phyloP scores from a whole-genome alignment of 805 yeast species.

The Groenewaldozyma salmanticensis region DNA sequence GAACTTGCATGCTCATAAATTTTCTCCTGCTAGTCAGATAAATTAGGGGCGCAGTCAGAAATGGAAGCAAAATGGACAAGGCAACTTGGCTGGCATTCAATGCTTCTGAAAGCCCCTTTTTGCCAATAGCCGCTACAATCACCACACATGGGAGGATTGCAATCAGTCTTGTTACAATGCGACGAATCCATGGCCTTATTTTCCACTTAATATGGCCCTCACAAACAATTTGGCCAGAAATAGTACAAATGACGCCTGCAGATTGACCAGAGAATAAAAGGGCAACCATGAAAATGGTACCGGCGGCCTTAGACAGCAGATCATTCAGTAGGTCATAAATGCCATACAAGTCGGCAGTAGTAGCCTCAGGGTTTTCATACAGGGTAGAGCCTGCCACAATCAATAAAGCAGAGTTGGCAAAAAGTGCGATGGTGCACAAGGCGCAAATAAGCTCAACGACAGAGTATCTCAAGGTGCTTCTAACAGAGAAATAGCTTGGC shows the following conservation, averaged over 20 bases:
- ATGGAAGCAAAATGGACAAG: constrained; percentile 71
- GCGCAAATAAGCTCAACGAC: constrained; percentile 62
- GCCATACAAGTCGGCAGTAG: constrained; percentile 69
- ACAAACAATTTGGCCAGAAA: constrained; percentile 86
- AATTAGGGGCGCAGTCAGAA: constrained; percentile 74
- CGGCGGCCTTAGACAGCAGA: constrained; percentile 65
- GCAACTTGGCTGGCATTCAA: constrained; percentile 83
- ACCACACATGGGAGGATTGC: constrained; percentile 74
- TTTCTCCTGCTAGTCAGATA: constrained; percentile 65
- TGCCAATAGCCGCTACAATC: constrained; percentile 63
- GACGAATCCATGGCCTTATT: constrained; percentile 67
- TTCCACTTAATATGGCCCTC: constrained; percentile 87
- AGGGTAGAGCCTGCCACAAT: constrained; percentile 75
- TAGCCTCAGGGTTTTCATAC: constrained; percentile 59
- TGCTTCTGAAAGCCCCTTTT: constrained; percentile 59
- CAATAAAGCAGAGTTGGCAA: constrained; percentile 76
- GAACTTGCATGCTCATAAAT: constrained; percentile 42
- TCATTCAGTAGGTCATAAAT: constrained; percentile 55
- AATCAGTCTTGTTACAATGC: constrained; percentile 66
- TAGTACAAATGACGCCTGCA: constrained; percentile 88
- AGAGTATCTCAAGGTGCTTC: constrained; percentile 61
- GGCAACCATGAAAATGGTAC: constrained; percentile 78
- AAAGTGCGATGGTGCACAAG: constrained; percentile 69
- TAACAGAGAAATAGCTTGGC: constrained; percentile 67
- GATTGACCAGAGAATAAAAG: constrained; percentile 77